These are phyloP conservation scores for Alternaria tenuissima DNA, from an alignment of 2,329 filamentous ascomycete species.

Conservation along the genomic window DNA sequence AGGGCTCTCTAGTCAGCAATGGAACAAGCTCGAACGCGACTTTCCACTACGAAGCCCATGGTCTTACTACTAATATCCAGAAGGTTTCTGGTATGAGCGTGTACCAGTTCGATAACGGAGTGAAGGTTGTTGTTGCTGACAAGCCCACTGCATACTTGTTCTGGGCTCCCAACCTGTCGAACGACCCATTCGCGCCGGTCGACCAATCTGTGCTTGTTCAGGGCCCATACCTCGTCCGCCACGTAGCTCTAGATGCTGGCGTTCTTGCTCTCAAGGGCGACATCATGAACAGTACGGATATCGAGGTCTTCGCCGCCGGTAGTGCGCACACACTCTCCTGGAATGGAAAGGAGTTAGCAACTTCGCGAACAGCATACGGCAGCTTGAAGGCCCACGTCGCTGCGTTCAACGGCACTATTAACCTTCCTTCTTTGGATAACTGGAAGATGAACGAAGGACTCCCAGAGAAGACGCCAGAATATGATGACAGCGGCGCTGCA, in stretches of 20 bases:
- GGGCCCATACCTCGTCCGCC: conserved; percentile 53
- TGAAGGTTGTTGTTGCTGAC: conserved; percentile 50
- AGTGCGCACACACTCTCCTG: conserved; percentile 43
- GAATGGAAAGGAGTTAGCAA: conserved; percentile 48
- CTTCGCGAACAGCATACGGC: conserved; percentile 47
- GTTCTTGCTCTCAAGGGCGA: conserved; percentile 49
- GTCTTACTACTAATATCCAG: conserved; percentile 44
- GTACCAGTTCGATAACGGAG: conserved; percentile 48
- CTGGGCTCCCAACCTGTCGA: conserved; percentile 51
- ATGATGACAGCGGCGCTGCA: conserved; percentile 54
- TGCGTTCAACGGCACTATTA: conserved; percentile 33
- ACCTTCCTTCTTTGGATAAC: conserved; percentile 52
- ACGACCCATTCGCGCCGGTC: conserved; percentile 50
- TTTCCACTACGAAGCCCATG: conserved; percentile 53
- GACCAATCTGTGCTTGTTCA: conserved; percentile 52
- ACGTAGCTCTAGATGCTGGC: conserved; percentile 31
- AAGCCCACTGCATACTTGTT: conserved; percentile 49
- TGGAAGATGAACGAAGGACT: conserved; percentile 62
- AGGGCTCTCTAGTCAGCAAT: conserved; percentile 51
- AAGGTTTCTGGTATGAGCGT: conserved; percentile 46
- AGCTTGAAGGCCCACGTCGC: conserved; percentile 45
- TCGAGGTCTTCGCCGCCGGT: conserved; percentile 50
- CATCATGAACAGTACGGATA: conserved; percentile 40
- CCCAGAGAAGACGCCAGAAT: conserved; percentile 57
- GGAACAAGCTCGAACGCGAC: conserved; percentile 54